These are phyloP conservation scores for Globisporangium nodosum DNA, from an alignment of 352 stramenopile genomes.

Conservation along the genomic window DNA sequence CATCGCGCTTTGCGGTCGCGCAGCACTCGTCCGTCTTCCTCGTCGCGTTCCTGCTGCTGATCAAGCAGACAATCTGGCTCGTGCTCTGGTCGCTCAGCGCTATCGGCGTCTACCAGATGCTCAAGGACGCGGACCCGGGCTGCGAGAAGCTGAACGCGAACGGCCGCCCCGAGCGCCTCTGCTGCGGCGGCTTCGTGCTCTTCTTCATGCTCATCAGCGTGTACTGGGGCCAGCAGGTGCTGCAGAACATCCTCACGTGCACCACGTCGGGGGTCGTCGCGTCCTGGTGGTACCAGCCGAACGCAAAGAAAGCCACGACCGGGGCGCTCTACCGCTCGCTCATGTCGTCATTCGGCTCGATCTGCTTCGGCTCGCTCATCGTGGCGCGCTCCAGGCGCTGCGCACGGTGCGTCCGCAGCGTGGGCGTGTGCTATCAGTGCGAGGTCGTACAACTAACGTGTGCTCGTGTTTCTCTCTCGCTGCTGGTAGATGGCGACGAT, in stretches of 20 bases:
- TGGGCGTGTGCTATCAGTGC: not conserved
- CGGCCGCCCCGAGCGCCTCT: conserved; percentile 28
- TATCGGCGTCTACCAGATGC: conserved; percentile 70
- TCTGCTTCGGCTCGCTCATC: conserved; percentile 84
- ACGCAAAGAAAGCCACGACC: conserved; percentile 45
- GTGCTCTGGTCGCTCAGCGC: conserved; percentile 59
- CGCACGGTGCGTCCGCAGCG: conserved; percentile 33
- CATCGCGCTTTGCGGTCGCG: conserved; percentile 64
- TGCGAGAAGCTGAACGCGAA: conserved; percentile 40
- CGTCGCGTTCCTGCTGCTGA: conserved; percentile 56
- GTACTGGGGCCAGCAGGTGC: conserved; percentile 81
- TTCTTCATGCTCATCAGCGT: conserved; percentile 83
- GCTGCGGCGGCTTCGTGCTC: conserved; percentile 54
- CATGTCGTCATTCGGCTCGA: conserved; percentile 74
- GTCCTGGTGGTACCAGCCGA: conserved; percentile 81
- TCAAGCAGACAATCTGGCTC: conserved; percentile 76
- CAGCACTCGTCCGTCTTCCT: conserved; percentile 57
- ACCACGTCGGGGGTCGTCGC: conserved; percentile 75
- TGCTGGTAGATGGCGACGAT: conserved; percentile 47
- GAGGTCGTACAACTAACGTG: not conserved
- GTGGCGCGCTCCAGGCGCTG: conserved; percentile 82
- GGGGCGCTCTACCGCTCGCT: conserved; percentile 76
- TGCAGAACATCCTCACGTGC: conserved; percentile 83
- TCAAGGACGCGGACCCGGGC: conserved; percentile 54
- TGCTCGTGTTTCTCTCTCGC: conserved; percentile 1